Conservation (phyloP, 306 rosid species). For the Erythrophleum fordii region DNA sequence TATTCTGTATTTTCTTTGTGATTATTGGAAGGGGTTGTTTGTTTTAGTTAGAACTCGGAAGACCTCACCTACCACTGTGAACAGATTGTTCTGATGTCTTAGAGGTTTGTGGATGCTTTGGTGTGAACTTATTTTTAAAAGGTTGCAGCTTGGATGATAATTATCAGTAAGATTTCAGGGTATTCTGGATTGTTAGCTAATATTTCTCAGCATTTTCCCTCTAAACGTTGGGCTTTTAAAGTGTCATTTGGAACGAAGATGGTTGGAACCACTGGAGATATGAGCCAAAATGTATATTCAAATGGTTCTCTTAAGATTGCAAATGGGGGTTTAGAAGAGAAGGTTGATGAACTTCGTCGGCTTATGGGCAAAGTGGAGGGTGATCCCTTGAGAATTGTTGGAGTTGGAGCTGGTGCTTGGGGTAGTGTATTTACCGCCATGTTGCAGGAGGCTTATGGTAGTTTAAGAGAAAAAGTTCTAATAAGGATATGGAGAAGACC, state of each 20-base stretch:
- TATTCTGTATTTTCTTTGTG: not conserved
- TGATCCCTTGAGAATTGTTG: slow-evolving; percentile 89
- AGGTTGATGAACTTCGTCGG: slow-evolving; percentile 79
- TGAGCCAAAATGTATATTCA: slow-evolving; percentile 34
- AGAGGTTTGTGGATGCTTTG: slow-evolving; percentile 13
- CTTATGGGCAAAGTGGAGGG: slow-evolving; percentile 76
- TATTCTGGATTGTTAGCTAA: slow-evolving; percentile 26
- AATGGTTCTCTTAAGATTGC: slow-evolving; percentile 54
- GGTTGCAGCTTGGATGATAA: slow-evolving; percentile 29
- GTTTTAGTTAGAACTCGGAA: slow-evolving; percentile 5
- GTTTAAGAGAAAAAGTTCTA: slow-evolving; percentile 70
- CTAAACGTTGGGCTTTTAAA: not conserved
- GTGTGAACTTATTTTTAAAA: slow-evolving; percentile 14
- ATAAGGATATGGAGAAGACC: slow-evolving; percentile 92
- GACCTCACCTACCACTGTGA: not conserved
- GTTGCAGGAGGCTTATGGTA: slow-evolving; percentile 86
- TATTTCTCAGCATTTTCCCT: slow-evolving; percentile 11
- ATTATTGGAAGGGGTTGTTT: slow-evolving; percentile 28
- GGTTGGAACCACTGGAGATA: slow-evolving; percentile 45
- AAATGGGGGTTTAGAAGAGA: slow-evolving; percentile 68
- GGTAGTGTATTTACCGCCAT: slow-evolving; percentile 91
- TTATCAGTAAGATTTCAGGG: slow-evolving; percentile 28
- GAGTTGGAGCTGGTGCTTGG: slow-evolving; percentile 99
- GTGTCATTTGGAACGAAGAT: slow-evolving; percentile 49
- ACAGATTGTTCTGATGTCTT: not conserved